Evolutionary conservation across 1,284 basidiomycete genomes (phyloP).

Genomic region (Ceratobasidium sp.): DNA sequence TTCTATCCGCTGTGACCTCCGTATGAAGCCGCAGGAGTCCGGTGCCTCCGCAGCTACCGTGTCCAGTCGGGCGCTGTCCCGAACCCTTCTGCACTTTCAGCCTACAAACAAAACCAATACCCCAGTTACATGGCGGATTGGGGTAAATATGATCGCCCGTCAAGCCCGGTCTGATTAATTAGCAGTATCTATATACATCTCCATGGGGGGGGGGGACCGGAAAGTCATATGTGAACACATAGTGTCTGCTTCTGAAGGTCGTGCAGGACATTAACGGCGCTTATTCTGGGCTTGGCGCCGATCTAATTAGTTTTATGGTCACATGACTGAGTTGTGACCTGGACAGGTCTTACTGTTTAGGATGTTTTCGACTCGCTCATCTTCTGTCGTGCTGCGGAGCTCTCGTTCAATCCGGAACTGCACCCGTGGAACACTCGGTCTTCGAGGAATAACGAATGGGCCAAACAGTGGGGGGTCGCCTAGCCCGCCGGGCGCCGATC

Average conservation of each 20-base stretch:
- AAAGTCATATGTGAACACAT: too few species aligned
- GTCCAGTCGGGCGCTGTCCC: too few species aligned
- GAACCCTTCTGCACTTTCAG: too few species aligned
- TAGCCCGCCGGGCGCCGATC: not conserved
- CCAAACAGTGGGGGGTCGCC: not conserved
- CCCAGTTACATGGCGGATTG: too few species aligned
- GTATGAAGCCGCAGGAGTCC: too few species aligned
- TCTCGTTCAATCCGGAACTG: not conserved
- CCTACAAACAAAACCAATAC: too few species aligned
- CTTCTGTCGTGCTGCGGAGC: not conserved
- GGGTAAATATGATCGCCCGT: too few species aligned
- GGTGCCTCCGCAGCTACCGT: too few species aligned
- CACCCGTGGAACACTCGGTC: not conserved
- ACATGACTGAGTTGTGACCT: constrained; percentile 8
- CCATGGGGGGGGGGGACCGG: too few species aligned
- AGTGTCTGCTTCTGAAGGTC: not conserved
- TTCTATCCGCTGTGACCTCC: too few species aligned
- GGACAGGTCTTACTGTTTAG: not conserved
- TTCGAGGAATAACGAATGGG: constrained; percentile 2
- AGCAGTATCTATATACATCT: too few species aligned
- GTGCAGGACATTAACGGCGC: not conserved
- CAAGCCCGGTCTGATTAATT: too few species aligned
- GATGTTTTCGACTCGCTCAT: constrained; percentile 7
- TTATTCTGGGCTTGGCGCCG: not conserved
- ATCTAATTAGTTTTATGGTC: not conserved